These are phyloP conservation scores for Salix suchowensis DNA, from an alignment of 345 rosid genomes.

Conservation along the genomic window DNA sequence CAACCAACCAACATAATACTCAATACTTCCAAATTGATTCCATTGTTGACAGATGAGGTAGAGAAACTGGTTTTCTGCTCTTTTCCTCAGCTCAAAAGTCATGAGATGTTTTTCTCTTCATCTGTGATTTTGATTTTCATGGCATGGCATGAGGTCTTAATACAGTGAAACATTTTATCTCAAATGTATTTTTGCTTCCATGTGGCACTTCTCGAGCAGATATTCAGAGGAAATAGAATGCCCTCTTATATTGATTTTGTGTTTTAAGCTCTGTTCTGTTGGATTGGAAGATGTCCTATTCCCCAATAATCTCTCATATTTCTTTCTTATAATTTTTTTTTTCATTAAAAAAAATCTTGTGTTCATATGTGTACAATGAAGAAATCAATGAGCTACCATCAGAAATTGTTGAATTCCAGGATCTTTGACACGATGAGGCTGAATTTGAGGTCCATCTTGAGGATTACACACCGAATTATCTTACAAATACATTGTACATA, in stretches of 20 bases:
- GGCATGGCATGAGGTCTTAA: background rate
- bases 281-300: no score
- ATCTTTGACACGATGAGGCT: background rate
- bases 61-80: constrained; percentile 21
- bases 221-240: no score
- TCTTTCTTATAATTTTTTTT: no score
- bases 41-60: constrained; percentile 42
- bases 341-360: no score
- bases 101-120: background rate
- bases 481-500: background rate
- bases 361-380: constrained; percentile 1
- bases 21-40: constrained; percentile 31
- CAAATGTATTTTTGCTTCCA: background rate
- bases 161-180: background rate
- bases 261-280: no score
- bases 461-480: background rate
- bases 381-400: background rate
- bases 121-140: background rate
- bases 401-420: background rate
- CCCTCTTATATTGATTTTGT: no score
- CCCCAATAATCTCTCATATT: no score
- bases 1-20: constrained; percentile 34
- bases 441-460: background rate
- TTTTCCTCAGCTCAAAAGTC: constrained; percentile 1
- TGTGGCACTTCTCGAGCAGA: no score